Conservation (phyloP, 169 alveolate species). For the Fabrea salina region DNA sequence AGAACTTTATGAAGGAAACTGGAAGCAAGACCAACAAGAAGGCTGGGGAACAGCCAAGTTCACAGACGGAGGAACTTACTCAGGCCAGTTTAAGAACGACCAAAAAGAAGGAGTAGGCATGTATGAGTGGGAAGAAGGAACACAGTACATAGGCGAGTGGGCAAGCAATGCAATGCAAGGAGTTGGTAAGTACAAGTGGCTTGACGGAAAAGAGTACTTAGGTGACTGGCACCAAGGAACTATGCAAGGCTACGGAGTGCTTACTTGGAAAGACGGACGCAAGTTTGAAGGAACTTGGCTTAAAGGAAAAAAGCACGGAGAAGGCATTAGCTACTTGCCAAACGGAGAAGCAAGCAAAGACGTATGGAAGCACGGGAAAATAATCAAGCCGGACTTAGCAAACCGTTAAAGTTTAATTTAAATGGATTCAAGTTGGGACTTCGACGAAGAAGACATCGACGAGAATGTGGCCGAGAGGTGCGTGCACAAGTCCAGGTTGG, state of each 20-base stretch:
- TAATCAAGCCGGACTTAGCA: constrained; percentile 25
- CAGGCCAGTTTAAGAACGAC: constrained; percentile 53
- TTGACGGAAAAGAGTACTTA: constrained; percentile 56
- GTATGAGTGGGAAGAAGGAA: constrained; percentile 28
- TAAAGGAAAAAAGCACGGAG: constrained; percentile 73
- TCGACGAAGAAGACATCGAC: too few species aligned
- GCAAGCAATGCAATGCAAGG: constrained; percentile 63
- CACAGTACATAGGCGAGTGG: constrained; percentile 36
- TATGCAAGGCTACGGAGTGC: constrained; percentile 71
- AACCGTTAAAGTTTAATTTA: too few species aligned
- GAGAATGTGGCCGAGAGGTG: too few species aligned
- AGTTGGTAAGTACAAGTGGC: constrained; percentile 59
- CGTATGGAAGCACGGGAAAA: constrained; percentile 22
- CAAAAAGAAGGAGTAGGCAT: constrained; percentile 35
- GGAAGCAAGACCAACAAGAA: not conserved
- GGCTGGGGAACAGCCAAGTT: constrained; percentile 36
- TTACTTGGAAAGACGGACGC: constrained; percentile 77
- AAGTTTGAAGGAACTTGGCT: constrained; percentile 64
- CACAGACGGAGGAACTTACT: constrained; percentile 50
- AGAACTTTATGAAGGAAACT: constrained; percentile 30
- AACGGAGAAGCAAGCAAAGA: constrained; percentile 17
- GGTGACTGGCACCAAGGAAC: constrained; percentile 67
- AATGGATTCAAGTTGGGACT: too few species aligned
- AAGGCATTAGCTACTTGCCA: constrained; percentile 41
- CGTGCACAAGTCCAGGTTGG: too few species aligned